Base-by-base conservation (phyloP, 2,329 filamentous ascomycete species). In the Xylariales sp. region DNA sequence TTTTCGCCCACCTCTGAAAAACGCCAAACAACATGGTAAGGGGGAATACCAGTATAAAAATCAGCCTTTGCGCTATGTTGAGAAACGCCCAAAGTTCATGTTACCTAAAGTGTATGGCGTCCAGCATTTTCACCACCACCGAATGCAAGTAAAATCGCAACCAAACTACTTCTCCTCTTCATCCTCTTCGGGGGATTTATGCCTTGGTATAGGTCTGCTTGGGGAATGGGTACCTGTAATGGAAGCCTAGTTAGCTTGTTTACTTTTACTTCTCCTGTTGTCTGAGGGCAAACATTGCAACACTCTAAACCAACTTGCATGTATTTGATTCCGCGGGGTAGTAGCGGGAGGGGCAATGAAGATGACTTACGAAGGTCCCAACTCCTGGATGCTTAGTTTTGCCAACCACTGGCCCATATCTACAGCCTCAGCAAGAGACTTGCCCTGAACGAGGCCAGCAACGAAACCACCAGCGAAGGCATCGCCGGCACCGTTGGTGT, bases 331-430 rank as follows among this genome's bases (percentile, higher is more conserved):
- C n/a, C n/a, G n/a, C n/a, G n/a, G n/a, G 16, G 33, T 33, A 33
- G 15, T 18, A 23, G 25, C 25, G 40, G 19, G 32, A 35, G 27
- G 19, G 27, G 38, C 5, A 37, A 32, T 41, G 33, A 39, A 35
- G 35, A 29, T n/a, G 34, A 45, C 86, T 76, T 84, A 97, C 85
- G 89, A 93, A 67, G 91, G 90, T 55, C 93, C 93, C 54, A 96
- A 74, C 70, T 97, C 90, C 71, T 91, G 83, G 63, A 98, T 91
- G 74, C 89, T 93, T 56, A 95, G 74, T 58, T 85, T 84, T 34
- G 93, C 93, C 50, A 98, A 78, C 93, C 93, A 98, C 69, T 96
- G 90, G 48, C 93, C 93, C 77, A 93, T 87, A 63, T 96, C 86
- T 52, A 98, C 76, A 56, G 77, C 77, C 50, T 82, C 79, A 54